Evolutionary conservation across 495 filamentous ascomycete genomes (phyloP).

Genomic region (Aspergillus steynii): DNA sequence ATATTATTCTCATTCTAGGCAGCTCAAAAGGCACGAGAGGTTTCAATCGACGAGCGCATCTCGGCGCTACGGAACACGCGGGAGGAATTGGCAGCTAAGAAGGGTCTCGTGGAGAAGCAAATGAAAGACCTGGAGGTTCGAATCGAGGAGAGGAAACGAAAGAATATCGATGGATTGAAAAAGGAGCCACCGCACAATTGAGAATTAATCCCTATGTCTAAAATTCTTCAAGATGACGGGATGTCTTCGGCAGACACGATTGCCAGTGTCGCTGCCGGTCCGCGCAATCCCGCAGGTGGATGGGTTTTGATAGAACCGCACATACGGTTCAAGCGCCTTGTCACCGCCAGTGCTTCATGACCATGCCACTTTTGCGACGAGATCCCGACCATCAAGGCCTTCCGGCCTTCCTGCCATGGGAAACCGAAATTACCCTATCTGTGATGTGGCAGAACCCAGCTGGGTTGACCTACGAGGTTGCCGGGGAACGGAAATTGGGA

Average conservation of each 20-base stretch:
- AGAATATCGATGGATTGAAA: slow-evolving; percentile 22
- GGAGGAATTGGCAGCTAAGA: slow-evolving; percentile 49
- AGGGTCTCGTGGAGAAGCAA: slow-evolving; percentile 56
- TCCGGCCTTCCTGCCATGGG: neutral
- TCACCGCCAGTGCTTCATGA: neutral
- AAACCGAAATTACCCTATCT: neutral
- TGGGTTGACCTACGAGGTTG: neutral
- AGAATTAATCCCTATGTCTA: slow-evolving; percentile 4
- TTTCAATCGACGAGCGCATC: slow-evolving; percentile 55
- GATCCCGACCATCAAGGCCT: neutral
- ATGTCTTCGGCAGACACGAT: neutral
- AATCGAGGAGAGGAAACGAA: slow-evolving; percentile 40
- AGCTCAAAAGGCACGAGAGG: slow-evolving; percentile 44
- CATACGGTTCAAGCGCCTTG: neutral
- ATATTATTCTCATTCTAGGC: slow-evolving; percentile 24
- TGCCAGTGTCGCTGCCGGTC: neutral
- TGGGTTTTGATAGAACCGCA: neutral
- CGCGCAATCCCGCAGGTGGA: too few relatives aligned
- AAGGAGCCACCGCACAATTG: slow-evolving; percentile 21
- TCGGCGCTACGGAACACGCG: slow-evolving; percentile 49
- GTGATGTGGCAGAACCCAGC: neutral
- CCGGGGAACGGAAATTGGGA: neutral
- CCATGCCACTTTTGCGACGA: too few relatives aligned
- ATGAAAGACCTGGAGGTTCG: slow-evolving; percentile 52
- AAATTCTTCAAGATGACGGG: slow-evolving; percentile 5